Evolutionary conservation across 2,329 filamentous ascomycete genomes (phyloP), one percentile per base, ranked within the genome.

Genomic region (Pyrenophora teres): DNA sequence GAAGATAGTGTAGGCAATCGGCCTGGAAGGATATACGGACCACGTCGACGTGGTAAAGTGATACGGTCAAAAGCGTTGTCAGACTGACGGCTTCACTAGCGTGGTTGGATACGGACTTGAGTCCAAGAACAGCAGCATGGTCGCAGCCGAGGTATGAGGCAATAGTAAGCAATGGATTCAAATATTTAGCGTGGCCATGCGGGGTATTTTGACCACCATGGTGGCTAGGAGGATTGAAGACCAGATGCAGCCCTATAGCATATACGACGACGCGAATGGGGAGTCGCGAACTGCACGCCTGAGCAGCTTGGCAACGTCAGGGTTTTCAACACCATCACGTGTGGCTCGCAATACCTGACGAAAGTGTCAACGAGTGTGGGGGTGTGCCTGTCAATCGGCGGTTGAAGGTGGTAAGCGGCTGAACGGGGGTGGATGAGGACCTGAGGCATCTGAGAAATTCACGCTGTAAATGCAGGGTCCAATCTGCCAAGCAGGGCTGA

Each of bases 331-430:
- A n/a, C 30, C 31, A 49, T 58, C 63, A 66, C 59, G 59, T 66
- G 63, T 32, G n/a, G 13, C 54, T 66, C 63, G 63, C 63, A 56
- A 57, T 59, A 60, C 49, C 33, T 59, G 45, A 59, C 62, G 21
- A 35, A 49, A 56, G 18, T n/a, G 51, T 19, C 56, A 62, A 53
- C 18, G 39, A 37, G 37, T 52, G 56, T 50, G 58, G 63, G 55
- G 25, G 23, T 46, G 38, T 9, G 40, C 37, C 45, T 45, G 43
- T 45, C 48, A 36, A 50, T 15, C 35, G 31, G 31, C 50, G 46
- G 46, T 40, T 53, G 46, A 56, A 42, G 46, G 41, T 41, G 39
- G 44, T 46, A 47, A 52, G 50, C 56, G 54, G 52, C 35, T 45
- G 50, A 12, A 50, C 54, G 54, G 52, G 52, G 44, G 49, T 56